Percentiles rank a stretch among this genome's conserved stretches.
Evolutionary conservation across 176 grass and related monocot species (phyloP).

Genomic region (Zoysia japonica): DNA sequence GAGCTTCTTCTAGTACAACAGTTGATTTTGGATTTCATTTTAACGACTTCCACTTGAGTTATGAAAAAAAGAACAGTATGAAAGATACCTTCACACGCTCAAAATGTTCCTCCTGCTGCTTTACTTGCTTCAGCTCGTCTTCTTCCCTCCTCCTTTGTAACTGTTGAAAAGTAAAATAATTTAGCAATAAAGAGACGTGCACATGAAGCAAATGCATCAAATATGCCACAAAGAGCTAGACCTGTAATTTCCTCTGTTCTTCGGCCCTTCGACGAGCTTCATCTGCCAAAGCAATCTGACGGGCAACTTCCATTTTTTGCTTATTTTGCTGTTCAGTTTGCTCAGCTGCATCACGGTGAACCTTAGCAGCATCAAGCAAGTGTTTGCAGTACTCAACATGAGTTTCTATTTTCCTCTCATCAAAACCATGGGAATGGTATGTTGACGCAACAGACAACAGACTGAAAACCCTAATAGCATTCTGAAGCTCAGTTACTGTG

Average conservation of each 20-base stretch:
- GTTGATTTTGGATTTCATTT: not conserved
- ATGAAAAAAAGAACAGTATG: not conserved
- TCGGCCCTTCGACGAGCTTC: constrained; percentile 89
- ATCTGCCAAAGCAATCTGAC: constrained; percentile 91
- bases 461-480: constrained; percentile 88
- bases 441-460: constrained; percentile 69
- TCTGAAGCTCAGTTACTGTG: constrained; percentile 85
- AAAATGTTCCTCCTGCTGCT: constrained; percentile 86
- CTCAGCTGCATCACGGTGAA: constrained; percentile 91
- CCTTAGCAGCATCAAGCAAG: constrained; percentile 91
- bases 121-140: constrained; percentile 93
- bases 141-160: constrained; percentile 92
- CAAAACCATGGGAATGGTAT: constrained; percentile 91
- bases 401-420: constrained; percentile 95
- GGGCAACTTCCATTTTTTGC: constrained; percentile 87
- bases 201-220: constrained; percentile 12
- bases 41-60: not conserved
- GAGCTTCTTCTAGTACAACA: not conserved
- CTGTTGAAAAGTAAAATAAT: constrained; percentile 48
- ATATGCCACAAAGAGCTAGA: constrained; percentile 34
- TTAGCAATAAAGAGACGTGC: constrained; percentile 9
- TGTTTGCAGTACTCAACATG: constrained; percentile 97
- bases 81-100: constrained; percentile 90
- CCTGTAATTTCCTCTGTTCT: constrained; percentile 94
- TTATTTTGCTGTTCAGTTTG: constrained; percentile 89